These are phyloP conservation scores for Adansonia gregorii DNA, from an alignment of 441 rosid species.

Conservation along the genomic window DNA sequence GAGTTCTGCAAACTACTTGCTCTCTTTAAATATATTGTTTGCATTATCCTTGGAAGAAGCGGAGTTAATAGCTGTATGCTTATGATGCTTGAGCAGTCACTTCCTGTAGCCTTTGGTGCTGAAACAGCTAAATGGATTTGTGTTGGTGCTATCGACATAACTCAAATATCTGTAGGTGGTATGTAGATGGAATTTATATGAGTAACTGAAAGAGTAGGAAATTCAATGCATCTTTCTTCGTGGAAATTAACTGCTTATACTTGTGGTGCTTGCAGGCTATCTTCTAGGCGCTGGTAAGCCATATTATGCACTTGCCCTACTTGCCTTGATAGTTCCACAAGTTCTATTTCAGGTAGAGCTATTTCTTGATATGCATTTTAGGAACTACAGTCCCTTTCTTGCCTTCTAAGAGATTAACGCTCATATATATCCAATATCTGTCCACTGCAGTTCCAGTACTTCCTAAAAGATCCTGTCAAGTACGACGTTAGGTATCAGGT, in stretches of 20 bases:
- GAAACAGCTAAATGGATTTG: slow-evolving; percentile 99
- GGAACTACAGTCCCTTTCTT: slow-evolving; percentile 3
- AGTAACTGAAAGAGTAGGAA: not conserved
- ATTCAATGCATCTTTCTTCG: not conserved
- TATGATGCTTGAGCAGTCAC: slow-evolving; percentile 56
- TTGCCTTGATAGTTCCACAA: slow-evolving; percentile 81
- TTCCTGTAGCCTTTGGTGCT: slow-evolving; percentile 96
- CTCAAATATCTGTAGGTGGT: slow-evolving; percentile 94
- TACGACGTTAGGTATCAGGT: slow-evolving; percentile 97
- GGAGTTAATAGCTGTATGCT: slow-evolving; percentile 7
- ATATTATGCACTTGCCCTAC: slow-evolving; percentile 78
- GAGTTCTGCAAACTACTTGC: slow-evolving; percentile 14
- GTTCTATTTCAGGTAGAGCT: slow-evolving; percentile 79
- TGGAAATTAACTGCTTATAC: not conserved
- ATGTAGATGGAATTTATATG: slow-evolving; percentile 26
- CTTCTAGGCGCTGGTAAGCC: slow-evolving; percentile 95
- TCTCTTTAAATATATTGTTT: slow-evolving; percentile 4
- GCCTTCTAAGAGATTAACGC: not conserved
- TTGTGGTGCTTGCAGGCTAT: slow-evolving; percentile 60
- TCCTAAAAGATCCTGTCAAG: slow-evolving; percentile 93
- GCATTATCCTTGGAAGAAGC: not conserved
- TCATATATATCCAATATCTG: not conserved
- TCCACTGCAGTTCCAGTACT: slow-evolving; percentile 75
- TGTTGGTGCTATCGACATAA: slow-evolving; percentile 91
- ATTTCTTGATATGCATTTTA: not conserved